Evolutionary conservation across 352 stramenopile species (phyloP), one percentile per base, ranked within the genome.

Genomic region (Pythium apleroticum): DNA sequence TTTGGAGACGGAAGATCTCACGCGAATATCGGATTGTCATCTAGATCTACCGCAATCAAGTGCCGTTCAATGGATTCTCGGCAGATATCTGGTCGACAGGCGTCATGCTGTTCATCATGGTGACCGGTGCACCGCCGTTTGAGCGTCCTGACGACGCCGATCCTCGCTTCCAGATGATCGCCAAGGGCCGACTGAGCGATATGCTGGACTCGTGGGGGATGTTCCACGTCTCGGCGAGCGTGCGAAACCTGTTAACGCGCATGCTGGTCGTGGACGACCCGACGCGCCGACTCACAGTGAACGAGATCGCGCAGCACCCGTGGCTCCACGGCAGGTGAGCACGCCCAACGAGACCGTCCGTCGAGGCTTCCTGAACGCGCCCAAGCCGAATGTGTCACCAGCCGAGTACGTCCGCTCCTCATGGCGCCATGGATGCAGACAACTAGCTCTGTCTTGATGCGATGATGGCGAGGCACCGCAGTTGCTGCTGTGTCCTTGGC

Each of bases 71-170:
- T 65, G 88, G 88, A 14, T 95, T 95, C 52, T 90, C 89, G 30
- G 93, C 90, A 14, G 94, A 98, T 78, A 90, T 98, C 66, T 98
- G 94, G 94, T 97, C 90, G 20, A 93, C 90, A 1, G 94, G 94
- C 52, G 89, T 98, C 52, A 96, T 98, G 75, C 71, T 98, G 31
- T 98, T 98, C 78, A 98, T 98, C 74, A 97, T 98, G 86, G 74
- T 98, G 39, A 97, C 93, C 1, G 93, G 91, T 19, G 90, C 93
- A 24, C 93, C 93, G 41, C 94, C 94, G 28, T 98, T 98, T 54
- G 88, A 96, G 60, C 83, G 86, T 4, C 84, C 86, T 17, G 81
- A 93, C 55, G 81, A 93, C 54, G 84, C 80, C 2, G 86, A 95
- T 49, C 78, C 86, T 58, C 84, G 83, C 24, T 93, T 93, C 71